Evolutionary conservation across 2,329 filamentous ascomycete genomes (phyloP), one percentile per base, ranked within the genome.

Genomic region (Alternaria ventricosa): DNA sequence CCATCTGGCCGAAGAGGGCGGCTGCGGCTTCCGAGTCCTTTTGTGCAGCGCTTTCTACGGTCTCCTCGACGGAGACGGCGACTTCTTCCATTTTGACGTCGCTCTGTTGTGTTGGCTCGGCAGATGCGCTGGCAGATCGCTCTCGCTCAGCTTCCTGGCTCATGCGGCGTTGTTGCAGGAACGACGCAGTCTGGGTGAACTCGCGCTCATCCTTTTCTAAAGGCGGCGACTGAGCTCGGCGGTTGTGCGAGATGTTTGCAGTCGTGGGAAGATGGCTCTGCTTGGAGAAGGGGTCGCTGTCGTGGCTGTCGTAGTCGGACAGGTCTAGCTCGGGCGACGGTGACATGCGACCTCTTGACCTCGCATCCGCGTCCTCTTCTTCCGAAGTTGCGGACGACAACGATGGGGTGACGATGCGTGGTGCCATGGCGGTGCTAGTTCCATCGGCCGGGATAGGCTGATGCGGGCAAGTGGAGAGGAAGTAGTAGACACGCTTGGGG

Each of bases 401-500:
- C 20, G 93, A 95, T 1, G 95, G 95, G 3, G 95, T 96, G 65
- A 96, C 89, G 65, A 93, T 89, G 66, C 88, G 84, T 60, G 84
- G 82, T 65, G 84, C 82, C 60, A 73, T 83, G 68, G 76, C 78
- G 68, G 85, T 73, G 73, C 83, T 80, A 73, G 87, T 84, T 60
- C 85, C 83, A 56, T 88, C 86, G 68, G 92, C 88, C 3, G 93
- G 93, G 20, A 98, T 88, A 41, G 93, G 89, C 77, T 95, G 93
- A 76, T 91, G 92, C 50, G 92, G 89, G 75, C 87, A 91, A n/a
- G 92, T 97, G 43, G 93, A 97, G 64, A 99, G 88, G 82, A 94
- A 98, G 83, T 96, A 98, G 84, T 97, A 98, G 50, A 96, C 94
- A 80, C 96, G 93, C 77, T 95, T 92, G 20, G 96, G 96, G 78